These are phyloP conservation scores for Turritis glabra DNA, from an alignment of 345 rosid genomes.

Conservation along the genomic window DNA sequence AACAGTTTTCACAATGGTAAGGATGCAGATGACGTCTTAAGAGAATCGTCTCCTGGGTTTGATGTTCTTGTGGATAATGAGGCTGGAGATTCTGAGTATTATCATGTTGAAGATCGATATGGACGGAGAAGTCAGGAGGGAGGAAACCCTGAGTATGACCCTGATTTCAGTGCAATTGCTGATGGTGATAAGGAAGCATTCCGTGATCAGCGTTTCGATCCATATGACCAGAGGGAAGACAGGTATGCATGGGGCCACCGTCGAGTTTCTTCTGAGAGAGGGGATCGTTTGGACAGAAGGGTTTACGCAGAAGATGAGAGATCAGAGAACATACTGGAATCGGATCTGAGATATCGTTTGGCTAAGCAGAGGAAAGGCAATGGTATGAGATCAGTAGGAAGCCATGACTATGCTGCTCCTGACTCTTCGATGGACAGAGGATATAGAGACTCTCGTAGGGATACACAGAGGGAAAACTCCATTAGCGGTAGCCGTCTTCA, in stretches of 20 bases:
- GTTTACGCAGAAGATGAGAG: constrained; percentile 47
- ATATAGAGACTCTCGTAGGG: constrained; percentile 49
- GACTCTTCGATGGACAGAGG: constrained; percentile 46
- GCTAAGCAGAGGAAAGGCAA: constrained; percentile 65
- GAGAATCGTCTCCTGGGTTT: constrained; percentile 88
- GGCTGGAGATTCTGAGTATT: constrained; percentile 63
- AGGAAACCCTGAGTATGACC: constrained; percentile 64
- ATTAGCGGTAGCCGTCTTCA: constrained; percentile 59
- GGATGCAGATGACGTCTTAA: constrained; percentile 65
- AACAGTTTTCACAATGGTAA: constrained; percentile 52
- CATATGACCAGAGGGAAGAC: constrained; percentile 52
- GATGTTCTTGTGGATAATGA: constrained; percentile 98
- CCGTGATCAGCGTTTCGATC: constrained; percentile 49
- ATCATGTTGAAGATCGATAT: constrained; percentile 70
- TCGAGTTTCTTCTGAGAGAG: constrained; percentile 57
- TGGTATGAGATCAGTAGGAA: constrained; percentile 69
- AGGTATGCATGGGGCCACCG: constrained; percentile 64
- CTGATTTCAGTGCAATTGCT: constrained; percentile 48
- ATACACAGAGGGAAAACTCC: constrained; percentile 51
- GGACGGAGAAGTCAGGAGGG: constrained; percentile 61
- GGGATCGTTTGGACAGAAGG: constrained; percentile 55
- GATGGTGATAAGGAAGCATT: constrained; percentile 53
- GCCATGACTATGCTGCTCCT: constrained; percentile 50
- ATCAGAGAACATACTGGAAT: constrained; percentile 49
- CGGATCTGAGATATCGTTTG: constrained; percentile 74